Percentiles rank a stretch among this genome's conserved stretches.
These are phyloP conservation scores for Naematelia aurantialba DNA, from an alignment of 768 basidiomycete species.

Conservation along the genomic window DNA sequence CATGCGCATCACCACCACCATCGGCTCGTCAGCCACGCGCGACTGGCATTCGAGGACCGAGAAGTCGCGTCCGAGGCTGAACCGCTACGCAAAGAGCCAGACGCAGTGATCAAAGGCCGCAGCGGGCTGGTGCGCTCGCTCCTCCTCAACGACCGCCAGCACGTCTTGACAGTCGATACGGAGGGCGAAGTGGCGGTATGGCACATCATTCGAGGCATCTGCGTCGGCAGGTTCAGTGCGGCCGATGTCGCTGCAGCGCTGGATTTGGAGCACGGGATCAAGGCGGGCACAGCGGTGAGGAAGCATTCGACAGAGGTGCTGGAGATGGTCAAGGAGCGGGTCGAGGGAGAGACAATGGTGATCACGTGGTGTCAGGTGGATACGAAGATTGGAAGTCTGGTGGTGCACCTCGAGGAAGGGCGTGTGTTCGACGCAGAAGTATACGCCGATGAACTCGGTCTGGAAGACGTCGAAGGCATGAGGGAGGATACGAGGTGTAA, in stretches of 20 bases:
- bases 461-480: slow-evolving; percentile 59
- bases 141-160: slow-evolving; percentile 80
- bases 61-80: slow-evolving; percentile 74
- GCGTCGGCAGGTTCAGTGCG: slow-evolving; percentile 65
- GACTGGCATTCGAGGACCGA: slow-evolving; percentile 54
- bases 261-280: slow-evolving; percentile 31
- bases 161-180: slow-evolving; percentile 86
- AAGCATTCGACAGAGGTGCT: slow-evolving; percentile 61
- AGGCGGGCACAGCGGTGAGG: slow-evolving; percentile 23
- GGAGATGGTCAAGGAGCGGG: slow-evolving; percentile 78
- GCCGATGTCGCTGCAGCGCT: slow-evolving; percentile 59
- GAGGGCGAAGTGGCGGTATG: slow-evolving; percentile 83
- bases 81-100: slow-evolving; percentile 60
- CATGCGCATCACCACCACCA: neutral
- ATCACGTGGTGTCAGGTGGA: slow-evolving; percentile 82
- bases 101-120: slow-evolving; percentile 65
- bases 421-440: slow-evolving; percentile 89
- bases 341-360: slow-evolving; percentile 91
- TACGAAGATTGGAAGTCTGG: slow-evolving; percentile 81
- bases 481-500: slow-evolving; percentile 76
- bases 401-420: slow-evolving; percentile 76
- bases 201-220: slow-evolving; percentile 77
- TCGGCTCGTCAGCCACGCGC: slow-evolving; percentile 19
- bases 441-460: slow-evolving; percentile 86
- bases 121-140: slow-evolving; percentile 77